Base-by-base conservation (phyloP, 2,329 filamentous ascomycete genomes). In the Alternaria gansuensis region DNA sequence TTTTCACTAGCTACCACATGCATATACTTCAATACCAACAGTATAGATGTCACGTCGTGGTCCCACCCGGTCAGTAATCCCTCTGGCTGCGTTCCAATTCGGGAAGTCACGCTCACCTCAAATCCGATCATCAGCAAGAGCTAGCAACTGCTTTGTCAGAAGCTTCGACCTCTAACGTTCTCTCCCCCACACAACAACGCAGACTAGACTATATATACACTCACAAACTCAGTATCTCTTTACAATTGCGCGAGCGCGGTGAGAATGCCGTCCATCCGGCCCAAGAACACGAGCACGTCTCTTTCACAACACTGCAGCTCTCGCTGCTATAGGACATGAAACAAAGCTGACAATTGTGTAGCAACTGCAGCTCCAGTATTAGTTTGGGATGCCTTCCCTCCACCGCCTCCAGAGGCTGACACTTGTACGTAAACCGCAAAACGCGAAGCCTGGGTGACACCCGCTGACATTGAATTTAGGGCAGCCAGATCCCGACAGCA, bases 311-410 rank as follows among this genome's bases (percentile, higher is more conserved):
- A 33, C 29, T 11, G 44, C 21, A 34, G 10, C 23, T 48, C 29
- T 33, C 7, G 10, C n/a, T 54, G 21, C 36, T 34, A 5, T 4
- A n/a, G 2, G 36, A n/a, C 11, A 24, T 24, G 7, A n/a, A 28
- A 28, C 6, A 13, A 34, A 3, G 4, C 29, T 48, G 29, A 48
- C 11, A 1, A 2, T 14, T 23, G 5, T 41, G 1, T 21, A 34
- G 36, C 13, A 9, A 34, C 17, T 17, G 36, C 23, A 2, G 9
- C 13, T 14, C 6, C 21, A 0, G 24, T 24, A 4, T 10, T 57
- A 3, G 53, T 54, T 0, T 67, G 57, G 63, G 52, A 60, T 6
- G 14, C 31, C 0, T 68, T 69, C n/a, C 52, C 66, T 1, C 41
- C 49, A 1, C 59, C 60, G 1, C 49, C 58, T 9, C 60, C 60